phyloP scores from a whole-genome alignment of 2,329 filamentous ascomycete species.

The Aspergillus sp. region DNA sequence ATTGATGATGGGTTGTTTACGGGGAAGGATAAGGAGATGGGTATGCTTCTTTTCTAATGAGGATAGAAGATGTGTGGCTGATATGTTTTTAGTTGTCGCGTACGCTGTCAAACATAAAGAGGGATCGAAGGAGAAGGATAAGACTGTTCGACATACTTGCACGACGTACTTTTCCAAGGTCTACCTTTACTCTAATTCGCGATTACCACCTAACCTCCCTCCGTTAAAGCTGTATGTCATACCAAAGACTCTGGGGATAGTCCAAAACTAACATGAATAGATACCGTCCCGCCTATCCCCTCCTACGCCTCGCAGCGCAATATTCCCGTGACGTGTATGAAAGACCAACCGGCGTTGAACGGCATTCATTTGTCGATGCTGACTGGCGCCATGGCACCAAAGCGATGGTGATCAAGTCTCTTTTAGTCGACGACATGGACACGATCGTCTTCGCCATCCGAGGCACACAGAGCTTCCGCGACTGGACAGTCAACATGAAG shows the following conservation, averaged over 20 bases:
- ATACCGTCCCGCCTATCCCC: conserved; percentile 69
- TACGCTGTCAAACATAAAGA: conserved; percentile 1
- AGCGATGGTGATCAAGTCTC: conserved; percentile 78
- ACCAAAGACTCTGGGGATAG: too few relatives aligned
- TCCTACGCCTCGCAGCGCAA: conserved; percentile 72
- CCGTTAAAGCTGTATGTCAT: conserved; percentile 60
- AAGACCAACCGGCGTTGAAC: conserved; percentile 57
- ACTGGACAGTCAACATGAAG: conserved; percentile 82
- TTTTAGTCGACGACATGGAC: conserved; percentile 71
- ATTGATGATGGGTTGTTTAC: conserved; percentile 62
- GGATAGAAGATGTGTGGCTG: too few relatives aligned
- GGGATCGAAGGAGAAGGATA: conserved; percentile 5
- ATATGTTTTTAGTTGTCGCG: too few relatives aligned
- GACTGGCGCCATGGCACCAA: conserved; percentile 73
- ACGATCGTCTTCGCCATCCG: conserved; percentile 80
- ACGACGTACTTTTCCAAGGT: conserved; percentile 68
- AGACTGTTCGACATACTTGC: neutral
- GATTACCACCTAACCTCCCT: conserved; percentile 62
- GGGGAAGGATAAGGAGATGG: conserved; percentile 36
- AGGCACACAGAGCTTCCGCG: conserved; percentile 73
- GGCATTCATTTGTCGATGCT: conserved; percentile 64
- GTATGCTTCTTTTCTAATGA: conserved; percentile 10
- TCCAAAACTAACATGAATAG: conserved; percentile 29
- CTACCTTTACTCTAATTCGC: conserved; percentile 73
- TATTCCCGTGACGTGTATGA: conserved; percentile 74